phyloP scores from a whole-genome alignment of 345 rosid species.

The Camelina hispida region DNA sequence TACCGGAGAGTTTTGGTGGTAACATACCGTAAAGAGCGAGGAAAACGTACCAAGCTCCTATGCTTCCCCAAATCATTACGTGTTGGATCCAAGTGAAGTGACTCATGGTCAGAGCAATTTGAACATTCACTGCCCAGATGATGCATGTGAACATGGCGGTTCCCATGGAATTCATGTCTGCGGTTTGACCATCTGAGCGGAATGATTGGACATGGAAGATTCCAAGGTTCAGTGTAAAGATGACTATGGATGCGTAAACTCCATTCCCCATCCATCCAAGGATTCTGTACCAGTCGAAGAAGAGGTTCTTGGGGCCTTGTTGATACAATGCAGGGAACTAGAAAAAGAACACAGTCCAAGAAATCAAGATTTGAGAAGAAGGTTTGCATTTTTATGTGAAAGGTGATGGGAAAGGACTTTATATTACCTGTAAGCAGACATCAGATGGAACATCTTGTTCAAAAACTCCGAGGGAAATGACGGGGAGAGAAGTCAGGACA shows the following conservation, averaged over 20 bases:
- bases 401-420: background rate
- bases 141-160: constrained; percentile 63
- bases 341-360: background rate
- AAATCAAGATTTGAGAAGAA: constrained; percentile 1
- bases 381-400: background rate
- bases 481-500: constrained; percentile 74
- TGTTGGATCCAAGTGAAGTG: constrained; percentile 89
- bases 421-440: constrained; percentile 71
- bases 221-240: constrained; percentile 53
- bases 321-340: constrained; percentile 84
- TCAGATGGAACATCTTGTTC: constrained; percentile 85
- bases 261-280: constrained; percentile 78
- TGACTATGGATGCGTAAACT: constrained; percentile 55
- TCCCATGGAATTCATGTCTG: constrained; percentile 59
- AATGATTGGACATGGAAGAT: constrained; percentile 55
- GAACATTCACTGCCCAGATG: constrained; percentile 74
- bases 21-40: constrained; percentile 51
- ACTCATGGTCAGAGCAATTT: constrained; percentile 67
- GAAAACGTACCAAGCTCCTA: constrained; percentile 68
- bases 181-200: constrained; percentile 48
- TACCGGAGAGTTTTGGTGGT: constrained; percentile 51
- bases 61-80: constrained; percentile 76
- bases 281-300: constrained; percentile 72
- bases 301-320: constrained; percentile 72
- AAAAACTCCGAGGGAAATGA: constrained; percentile 72